These are phyloP conservation scores for Stentor coeruleus DNA, from an alignment of 73 alveolate species.

Conservation along the genomic window DNA sequence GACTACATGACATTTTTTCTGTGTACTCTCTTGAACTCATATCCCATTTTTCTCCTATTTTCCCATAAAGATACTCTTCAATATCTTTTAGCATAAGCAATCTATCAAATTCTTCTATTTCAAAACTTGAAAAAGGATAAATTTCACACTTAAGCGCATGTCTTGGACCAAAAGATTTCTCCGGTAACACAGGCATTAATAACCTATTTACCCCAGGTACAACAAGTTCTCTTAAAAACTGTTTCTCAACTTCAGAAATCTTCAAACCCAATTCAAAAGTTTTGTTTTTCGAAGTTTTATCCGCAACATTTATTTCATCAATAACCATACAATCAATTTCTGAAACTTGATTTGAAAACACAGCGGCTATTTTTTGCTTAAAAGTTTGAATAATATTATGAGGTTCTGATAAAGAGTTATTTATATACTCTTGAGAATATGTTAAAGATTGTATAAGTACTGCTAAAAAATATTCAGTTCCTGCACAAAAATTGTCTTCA, in stretches of 20 bases:
- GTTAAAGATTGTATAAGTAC: neutral
- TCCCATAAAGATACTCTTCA: conserved; percentile 55
- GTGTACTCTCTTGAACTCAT: conserved; percentile 64
- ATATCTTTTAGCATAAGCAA: conserved; percentile 46
- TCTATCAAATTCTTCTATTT: conserved; percentile 74
- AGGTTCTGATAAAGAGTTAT: neutral
- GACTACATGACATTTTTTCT: conserved; percentile 53
- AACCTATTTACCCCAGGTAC: conserved; percentile 79
- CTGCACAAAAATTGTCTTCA: conserved; percentile 2
- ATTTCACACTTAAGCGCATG: conserved; percentile 59
- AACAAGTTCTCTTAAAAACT: conserved; percentile 34
- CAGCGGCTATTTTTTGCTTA: neutral
- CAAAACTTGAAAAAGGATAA: conserved; percentile 72
- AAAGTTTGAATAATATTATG: neutral
- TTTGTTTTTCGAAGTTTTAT: neutral
- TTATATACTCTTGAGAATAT: neutral
- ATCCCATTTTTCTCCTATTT: conserved; percentile 48
- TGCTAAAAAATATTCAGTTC: neutral
- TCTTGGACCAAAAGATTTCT: conserved; percentile 64
- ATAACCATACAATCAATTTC: neutral
- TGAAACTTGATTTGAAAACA: neutral
- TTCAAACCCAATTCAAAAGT: neutral
- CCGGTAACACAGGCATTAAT: conserved; percentile 78
- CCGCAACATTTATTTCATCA: neutral
- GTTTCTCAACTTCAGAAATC: conserved; percentile 9